These are phyloP conservation scores for Fraxinus sp. DNA, from an alignment of 305 asterid species.

Conservation along the genomic window DNA sequence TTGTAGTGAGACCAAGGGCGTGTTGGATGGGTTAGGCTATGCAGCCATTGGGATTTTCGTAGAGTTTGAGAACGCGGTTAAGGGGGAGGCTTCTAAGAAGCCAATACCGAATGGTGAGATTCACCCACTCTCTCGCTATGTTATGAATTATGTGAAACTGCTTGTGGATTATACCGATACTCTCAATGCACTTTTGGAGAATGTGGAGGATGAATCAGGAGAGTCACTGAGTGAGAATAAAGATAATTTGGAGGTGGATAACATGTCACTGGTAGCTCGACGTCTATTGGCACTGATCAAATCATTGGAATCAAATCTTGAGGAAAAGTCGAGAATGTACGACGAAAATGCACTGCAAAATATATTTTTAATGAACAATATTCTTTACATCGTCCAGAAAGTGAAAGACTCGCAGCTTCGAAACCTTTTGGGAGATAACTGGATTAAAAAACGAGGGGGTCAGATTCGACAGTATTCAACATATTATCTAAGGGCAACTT, in stretches of 20 bases:
- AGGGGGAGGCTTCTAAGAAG: slow-evolving; percentile 76
- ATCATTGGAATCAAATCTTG: slow-evolving; percentile 76
- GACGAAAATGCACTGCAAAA: slow-evolving; percentile 78
- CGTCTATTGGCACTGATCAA: slow-evolving; percentile 59
- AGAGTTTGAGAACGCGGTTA: slow-evolving; percentile 89
- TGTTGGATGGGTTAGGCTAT: slow-evolving; percentile 67
- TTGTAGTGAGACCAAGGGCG: slow-evolving; percentile 82
- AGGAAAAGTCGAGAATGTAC: slow-evolving; percentile 76
- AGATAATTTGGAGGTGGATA: slow-evolving; percentile 50
- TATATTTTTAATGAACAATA: slow-evolving; percentile 85
- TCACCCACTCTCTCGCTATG: slow-evolving; percentile 88
- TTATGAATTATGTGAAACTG: slow-evolving; percentile 86
- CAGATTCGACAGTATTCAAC: slow-evolving; percentile 75
- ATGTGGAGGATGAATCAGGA: slow-evolving; percentile 37
- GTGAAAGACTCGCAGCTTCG: slow-evolving; percentile 84
- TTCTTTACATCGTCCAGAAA: slow-evolving; percentile 82
- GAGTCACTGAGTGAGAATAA: slow-evolving; percentile 28
- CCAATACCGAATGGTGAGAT: slow-evolving; percentile 81
- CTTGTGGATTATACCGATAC: slow-evolving; percentile 84
- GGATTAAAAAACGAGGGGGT: slow-evolving; percentile 75
- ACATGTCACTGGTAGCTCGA: slow-evolving; percentile 47
- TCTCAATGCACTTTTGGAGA: slow-evolving; percentile 60
- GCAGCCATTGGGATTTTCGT: slow-evolving; percentile 89
- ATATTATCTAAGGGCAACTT: slow-evolving; percentile 82
- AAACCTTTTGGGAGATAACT: slow-evolving; percentile 78